Conservation (phyloP, 1,284 basidiomycete genomes). For the Filobasidium uniguttulatum region DNA sequence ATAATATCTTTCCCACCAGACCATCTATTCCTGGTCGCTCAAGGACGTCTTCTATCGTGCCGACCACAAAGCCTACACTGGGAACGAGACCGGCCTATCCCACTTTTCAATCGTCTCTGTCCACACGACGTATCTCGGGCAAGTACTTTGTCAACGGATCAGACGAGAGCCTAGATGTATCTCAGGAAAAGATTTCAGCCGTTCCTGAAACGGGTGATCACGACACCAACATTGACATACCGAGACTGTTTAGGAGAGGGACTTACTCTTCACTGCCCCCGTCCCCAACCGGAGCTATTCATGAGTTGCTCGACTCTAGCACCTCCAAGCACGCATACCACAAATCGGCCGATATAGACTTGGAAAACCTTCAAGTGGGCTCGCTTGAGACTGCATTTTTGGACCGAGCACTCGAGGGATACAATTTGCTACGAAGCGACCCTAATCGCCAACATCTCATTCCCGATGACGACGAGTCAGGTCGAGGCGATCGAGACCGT, state of each 20-base stretch:
- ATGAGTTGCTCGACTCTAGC: neutral
- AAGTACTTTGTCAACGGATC: neutral
- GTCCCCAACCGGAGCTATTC: slow-evolving; percentile 5
- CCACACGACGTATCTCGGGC: neutral
- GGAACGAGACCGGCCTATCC: neutral
- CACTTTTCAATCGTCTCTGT: neutral
- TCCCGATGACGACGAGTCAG: neutral
- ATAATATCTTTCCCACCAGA: too few relatives aligned
- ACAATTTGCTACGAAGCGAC: neutral
- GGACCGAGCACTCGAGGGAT: too few relatives aligned
- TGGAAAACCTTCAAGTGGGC: slow-evolving; percentile 6
- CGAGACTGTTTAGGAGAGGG: slow-evolving; percentile 3
- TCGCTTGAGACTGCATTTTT: slow-evolving; percentile 3
- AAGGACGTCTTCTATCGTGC: too few relatives aligned
- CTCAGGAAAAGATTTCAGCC: neutral
- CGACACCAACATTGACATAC: neutral
- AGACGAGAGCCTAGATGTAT: neutral
- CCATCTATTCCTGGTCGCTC: too few relatives aligned
- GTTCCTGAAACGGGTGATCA: neutral
- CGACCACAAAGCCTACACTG: too few relatives aligned
- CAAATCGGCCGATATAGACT: slow-evolving; percentile 2
- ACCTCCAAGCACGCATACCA: neutral
- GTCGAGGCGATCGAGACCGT: neutral
- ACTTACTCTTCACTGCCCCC: slow-evolving; percentile 11
- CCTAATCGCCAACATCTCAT: slow-evolving; percentile 1